Percentiles rank a stretch among this genome's conserved stretches.
Conservation (phyloP, 768 basidiomycete genomes). For the Pulveroboletus frians region DNA sequence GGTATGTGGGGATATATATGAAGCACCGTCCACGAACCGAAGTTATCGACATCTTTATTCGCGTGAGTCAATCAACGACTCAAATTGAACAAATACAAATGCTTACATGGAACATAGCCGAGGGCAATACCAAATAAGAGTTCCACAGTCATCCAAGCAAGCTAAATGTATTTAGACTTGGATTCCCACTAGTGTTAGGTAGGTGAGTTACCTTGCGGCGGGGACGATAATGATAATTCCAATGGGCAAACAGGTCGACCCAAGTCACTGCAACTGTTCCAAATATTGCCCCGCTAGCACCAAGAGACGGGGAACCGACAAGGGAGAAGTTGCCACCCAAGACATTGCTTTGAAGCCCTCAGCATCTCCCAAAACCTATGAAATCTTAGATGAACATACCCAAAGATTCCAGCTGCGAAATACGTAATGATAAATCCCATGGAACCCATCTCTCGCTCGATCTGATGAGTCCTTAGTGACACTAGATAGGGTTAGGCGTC, state of each 20-base stretch:
- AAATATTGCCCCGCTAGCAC: conserved; percentile 92
- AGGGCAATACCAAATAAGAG: conserved; percentile 81
- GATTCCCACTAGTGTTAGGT: neutral
- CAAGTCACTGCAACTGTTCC: conserved; percentile 80
- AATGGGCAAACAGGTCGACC: conserved; percentile 89
- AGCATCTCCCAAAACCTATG: neutral
- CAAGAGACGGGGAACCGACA: conserved; percentile 82
- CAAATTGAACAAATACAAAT: neutral
- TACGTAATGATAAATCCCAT: conserved; percentile 81
- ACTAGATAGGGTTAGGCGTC: neutral
- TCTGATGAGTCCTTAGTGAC: conserved; percentile 37
- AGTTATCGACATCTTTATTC: conserved; percentile 76
- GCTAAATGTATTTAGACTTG: conserved; percentile 37
- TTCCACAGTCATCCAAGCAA: conserved; percentile 81
- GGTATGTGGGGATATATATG: neutral
- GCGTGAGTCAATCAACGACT: conserved; percentile 11
- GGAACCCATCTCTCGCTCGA: conserved; percentile 91
- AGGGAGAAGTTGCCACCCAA: conserved; percentile 92
- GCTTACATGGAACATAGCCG: conserved; percentile 76
- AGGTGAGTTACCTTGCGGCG: conserved; percentile 55
- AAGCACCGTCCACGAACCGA: conserved; percentile 44
- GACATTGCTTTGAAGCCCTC: conserved; percentile 50
- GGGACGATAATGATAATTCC: conserved; percentile 84
- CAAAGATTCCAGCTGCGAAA: conserved; percentile 88
- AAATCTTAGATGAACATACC: conserved; percentile 38